phyloP scores from a whole-genome alignment of 208 protist species.

The Porcisia hertigi region DNA sequence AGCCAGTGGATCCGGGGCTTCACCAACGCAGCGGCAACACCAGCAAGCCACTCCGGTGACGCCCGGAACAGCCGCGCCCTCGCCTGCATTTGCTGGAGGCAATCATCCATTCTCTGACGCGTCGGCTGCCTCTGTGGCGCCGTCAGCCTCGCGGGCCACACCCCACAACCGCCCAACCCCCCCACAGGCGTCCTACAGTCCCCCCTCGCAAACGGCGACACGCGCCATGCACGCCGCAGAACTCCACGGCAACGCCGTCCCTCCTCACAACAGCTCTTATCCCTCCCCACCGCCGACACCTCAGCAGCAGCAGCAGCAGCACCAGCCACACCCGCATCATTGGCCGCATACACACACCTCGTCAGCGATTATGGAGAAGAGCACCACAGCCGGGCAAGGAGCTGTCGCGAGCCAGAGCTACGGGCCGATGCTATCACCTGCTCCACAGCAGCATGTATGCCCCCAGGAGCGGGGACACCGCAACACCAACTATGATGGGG shows the following conservation, averaged over 20 bases:
- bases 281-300: neutral
- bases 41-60: conserved; percentile 4
- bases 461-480: neutral
- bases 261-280: neutral
- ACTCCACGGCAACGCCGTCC: neutral
- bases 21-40: conserved; percentile 1
- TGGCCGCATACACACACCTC: neutral
- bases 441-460: neutral
- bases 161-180: neutral
- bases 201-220: neutral
- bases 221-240: neutral
- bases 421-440: neutral
- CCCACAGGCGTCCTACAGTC: neutral
- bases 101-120: neutral
- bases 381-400: conserved; percentile 1
- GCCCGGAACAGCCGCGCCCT: neutral
- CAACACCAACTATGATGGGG: conserved; percentile 1
- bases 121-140: neutral
- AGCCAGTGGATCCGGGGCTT: neutral
- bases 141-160: neutral
- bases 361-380: neutral
- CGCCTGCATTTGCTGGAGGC: neutral
- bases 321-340: neutral
- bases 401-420: neutral
- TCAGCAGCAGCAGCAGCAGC: neutral